Percentiles rank a stretch among this genome's conserved stretches.
Conservation (phyloP, 495 filamentous ascomycete genomes). For the Lasiosphaeria ovina region DNA sequence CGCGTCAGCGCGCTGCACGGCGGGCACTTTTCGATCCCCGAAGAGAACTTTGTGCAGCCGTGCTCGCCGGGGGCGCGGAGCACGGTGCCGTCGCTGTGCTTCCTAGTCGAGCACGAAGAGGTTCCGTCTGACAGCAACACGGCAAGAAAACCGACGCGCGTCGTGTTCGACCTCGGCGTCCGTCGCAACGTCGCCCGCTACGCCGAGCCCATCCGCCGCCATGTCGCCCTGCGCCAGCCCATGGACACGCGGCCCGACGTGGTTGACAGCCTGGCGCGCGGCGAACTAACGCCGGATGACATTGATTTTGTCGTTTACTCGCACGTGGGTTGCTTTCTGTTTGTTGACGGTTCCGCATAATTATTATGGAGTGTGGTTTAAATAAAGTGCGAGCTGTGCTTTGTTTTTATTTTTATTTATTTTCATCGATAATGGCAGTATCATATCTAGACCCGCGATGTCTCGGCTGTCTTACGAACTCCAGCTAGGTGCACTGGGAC, state of each 20-base stretch:
- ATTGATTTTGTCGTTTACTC: conserved; percentile 42
- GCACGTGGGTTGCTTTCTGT: conserved; percentile 30
- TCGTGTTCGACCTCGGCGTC: conserved; percentile 45
- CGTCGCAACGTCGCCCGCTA: conserved; percentile 33
- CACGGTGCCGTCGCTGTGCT: conserved; percentile 29
- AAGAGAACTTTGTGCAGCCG: conserved; percentile 40
- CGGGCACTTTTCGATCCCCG: conserved; percentile 40
- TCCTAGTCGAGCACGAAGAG: conserved; percentile 38
- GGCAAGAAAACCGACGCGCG: conserved; percentile 15
- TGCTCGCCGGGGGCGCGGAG: conserved; percentile 22
- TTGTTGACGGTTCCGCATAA: too few relatives aligned
- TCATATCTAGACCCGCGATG: too few relatives aligned
- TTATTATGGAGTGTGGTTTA: too few relatives aligned
- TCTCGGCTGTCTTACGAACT: too few relatives aligned
- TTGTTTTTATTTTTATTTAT: too few relatives aligned
- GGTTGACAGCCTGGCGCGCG: conserved; percentile 28
- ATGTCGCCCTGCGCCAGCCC: conserved; percentile 36
- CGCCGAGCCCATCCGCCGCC: conserved; percentile 32
- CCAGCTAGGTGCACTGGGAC: conserved; percentile 38
- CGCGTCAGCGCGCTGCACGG: conserved; percentile 46
- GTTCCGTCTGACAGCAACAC: conserved; percentile 4
- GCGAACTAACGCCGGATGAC: conserved; percentile 33
- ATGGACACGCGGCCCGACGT: conserved; percentile 36
- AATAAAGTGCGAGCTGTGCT: too few relatives aligned
- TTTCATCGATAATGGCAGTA: too few relatives aligned